Conservation (phyloP, 1,284 basidiomycete genomes). For the Salmacisia buchloeana region DNA sequence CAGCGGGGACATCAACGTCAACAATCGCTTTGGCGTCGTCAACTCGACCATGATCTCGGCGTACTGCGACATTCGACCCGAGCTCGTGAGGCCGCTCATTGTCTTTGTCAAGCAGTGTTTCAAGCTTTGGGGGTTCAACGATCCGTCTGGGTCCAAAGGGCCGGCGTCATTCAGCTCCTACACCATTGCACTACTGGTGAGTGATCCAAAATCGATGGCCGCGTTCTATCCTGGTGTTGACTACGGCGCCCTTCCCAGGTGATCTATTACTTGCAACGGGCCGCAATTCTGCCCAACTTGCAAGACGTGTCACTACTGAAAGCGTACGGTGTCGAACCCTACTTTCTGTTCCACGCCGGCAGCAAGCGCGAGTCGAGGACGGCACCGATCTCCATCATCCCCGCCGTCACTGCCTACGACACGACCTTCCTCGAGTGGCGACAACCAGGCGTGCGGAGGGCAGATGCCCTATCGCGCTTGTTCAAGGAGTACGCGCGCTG, state of each 20-base stretch:
- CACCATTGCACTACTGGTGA: slow-evolving; percentile 32
- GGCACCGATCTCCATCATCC: neutral
- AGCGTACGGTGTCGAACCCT: slow-evolving; percentile 15
- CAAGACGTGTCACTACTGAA: slow-evolving; percentile 39
- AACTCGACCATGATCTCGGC: slow-evolving; percentile 33
- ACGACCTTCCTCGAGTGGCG: slow-evolving; percentile 4
- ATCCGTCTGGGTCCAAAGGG: slow-evolving; percentile 29
- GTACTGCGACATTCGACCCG: slow-evolving; percentile 32
- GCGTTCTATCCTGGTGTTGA: slow-evolving; percentile 29
- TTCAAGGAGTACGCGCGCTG: neutral
- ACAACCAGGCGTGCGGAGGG: neutral
- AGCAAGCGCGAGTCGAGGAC: slow-evolving; percentile 9
- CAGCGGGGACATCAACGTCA: slow-evolving; percentile 37
- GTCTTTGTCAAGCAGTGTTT: slow-evolving; percentile 41
- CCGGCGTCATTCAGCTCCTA: slow-evolving; percentile 33
- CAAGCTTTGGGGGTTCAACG: slow-evolving; percentile 30
- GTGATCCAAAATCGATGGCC: neutral
- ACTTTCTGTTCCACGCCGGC: slow-evolving; percentile 29
- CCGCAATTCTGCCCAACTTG: slow-evolving; percentile 46
- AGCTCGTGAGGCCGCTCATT: slow-evolving; percentile 32
- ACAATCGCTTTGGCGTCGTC: slow-evolving; percentile 38
- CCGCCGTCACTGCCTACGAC: neutral
- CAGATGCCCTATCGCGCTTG: neutral
- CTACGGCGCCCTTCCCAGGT: slow-evolving; percentile 1
- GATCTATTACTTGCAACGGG: slow-evolving; percentile 46